Percentiles rank a stretch among this genome's conserved stretches.
These are phyloP conservation scores for Lavandula angustifolia DNA, from an alignment of 257 asterid genomes.

Conservation along the genomic window DNA sequence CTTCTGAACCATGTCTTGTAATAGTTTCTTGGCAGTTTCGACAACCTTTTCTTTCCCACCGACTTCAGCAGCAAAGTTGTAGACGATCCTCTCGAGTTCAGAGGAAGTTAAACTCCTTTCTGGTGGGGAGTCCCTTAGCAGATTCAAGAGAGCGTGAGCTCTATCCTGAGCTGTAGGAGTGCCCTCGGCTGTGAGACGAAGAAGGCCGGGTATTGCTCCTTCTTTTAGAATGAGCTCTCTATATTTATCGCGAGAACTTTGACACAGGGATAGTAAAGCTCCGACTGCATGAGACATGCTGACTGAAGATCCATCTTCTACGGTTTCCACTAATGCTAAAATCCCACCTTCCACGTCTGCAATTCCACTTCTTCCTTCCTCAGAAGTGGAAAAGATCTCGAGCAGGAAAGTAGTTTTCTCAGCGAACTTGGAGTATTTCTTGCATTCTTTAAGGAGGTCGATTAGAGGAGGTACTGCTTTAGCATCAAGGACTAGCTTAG, in stretches of 20 bases:
- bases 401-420: conserved; percentile 79
- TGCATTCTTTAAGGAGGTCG: conserved; percentile 75
- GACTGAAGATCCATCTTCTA: conserved; percentile 79
- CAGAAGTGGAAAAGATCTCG: conserved; percentile 62
- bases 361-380: conserved; percentile 71
- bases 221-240: conserved; percentile 76
- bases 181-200: conserved; percentile 85
- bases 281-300: conserved; percentile 84
- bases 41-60: conserved; percentile 73
- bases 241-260: conserved; percentile 69
- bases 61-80: conserved; percentile 63
- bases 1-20: conserved; percentile 73
- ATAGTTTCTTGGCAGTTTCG: conserved; percentile 75
- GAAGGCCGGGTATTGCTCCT: conserved; percentile 89
- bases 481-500: conserved; percentile 55
- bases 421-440: conserved; percentile 79
- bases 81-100: conserved; percentile 70
- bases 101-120: conserved; percentile 56
- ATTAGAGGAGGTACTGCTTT: conserved; percentile 70
- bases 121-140: conserved; percentile 64
- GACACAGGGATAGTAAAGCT: conserved; percentile 62
- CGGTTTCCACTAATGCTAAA: conserved; percentile 71
- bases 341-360: conserved; percentile 62
- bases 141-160: conserved; percentile 73
- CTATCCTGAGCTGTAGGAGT: conserved; percentile 65